Base-by-base conservation (phyloP, 2,329 filamentous ascomycete species). In the Penicillium sp. region DNA sequence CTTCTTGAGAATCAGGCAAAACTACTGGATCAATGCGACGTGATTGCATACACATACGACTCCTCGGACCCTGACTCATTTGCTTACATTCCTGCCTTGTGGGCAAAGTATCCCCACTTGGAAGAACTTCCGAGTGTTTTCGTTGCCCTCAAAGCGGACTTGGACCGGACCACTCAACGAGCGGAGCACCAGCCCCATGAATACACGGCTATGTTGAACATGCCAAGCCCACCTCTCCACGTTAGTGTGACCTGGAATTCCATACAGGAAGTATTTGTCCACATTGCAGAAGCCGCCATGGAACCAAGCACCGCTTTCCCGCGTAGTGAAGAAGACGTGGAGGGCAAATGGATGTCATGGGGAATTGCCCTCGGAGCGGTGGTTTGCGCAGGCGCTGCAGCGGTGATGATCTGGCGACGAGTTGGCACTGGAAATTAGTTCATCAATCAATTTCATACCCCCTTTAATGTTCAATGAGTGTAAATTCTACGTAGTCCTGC, bases 61-160 rank as follows among this genome's bases (percentile, higher is more conserved):
- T 97, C 93, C 2, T 95, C 92, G 1, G 92, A 99, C 58, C 93
- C 94, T 0, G 92, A 97, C 72, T 96, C 91, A 4, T 99, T 99
- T 72, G 86, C 89, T 1, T 92, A 97, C 68, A 91, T 99, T 49
- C 89, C 93, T 36, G 83, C 89, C 16, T 79, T 97, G 45, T 87
- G 92, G 41, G 82, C 84, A 51, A 89, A 87, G 65, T 89, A 93
- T 62, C 86, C 91, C 0, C 88, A 94, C 51, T 82, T 99, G 2
- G 89, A 96, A 69, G 87, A 90, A n/a, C 78, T 99, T 27, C 94
- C 94, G 0, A 88, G 90, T 8, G 88, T 99, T 7, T 99, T 96
- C 70, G 90, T 91, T 1, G 94, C 93, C 0, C 80, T 97, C 55
- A 99, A 99, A 74, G 94, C 94, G 3, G 94, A 99, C 73, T 86